Percentiles rank a stretch among this genome's conserved stretches.
Conservation (phyloP, 1,284 basidiomycete species). For the Naganishia sp. region DNA sequence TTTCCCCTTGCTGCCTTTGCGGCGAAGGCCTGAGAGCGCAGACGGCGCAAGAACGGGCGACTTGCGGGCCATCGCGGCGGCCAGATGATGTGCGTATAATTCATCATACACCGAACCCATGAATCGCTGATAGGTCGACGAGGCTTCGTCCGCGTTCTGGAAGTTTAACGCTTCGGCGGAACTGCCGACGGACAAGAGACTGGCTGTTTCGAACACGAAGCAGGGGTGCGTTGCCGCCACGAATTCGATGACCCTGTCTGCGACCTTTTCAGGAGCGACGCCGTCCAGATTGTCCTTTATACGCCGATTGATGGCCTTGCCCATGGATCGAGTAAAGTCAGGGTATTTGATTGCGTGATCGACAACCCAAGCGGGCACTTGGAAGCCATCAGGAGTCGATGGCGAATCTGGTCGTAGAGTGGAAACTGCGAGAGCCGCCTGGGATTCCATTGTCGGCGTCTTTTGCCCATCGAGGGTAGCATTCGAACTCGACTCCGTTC, state of each 20-base stretch:
- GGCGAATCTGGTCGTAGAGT: neutral
- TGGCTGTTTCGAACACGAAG: constrained; percentile 13
- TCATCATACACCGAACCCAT: constrained; percentile 65
- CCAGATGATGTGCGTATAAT: constrained; percentile 48
- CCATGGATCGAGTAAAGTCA: constrained; percentile 64
- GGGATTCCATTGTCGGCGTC: neutral
- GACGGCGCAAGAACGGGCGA: constrained; percentile 18
- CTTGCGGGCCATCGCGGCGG: neutral
- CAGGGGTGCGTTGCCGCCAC: constrained; percentile 39
- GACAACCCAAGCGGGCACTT: constrained; percentile 49
- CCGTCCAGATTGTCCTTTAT: constrained; percentile 60
- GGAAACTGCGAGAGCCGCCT: neutral
- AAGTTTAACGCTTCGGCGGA: constrained; percentile 37
- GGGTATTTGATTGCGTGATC: constrained; percentile 45
- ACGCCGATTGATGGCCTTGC: constrained; percentile 62
- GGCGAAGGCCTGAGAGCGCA: constrained; percentile 18
- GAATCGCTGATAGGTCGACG: constrained; percentile 71
- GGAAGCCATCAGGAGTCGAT: constrained; percentile 42
- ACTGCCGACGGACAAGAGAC: constrained; percentile 11
- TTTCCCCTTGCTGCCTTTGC: constrained; percentile 36
- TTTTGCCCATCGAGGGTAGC: neutral
- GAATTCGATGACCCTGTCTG: constrained; percentile 61
- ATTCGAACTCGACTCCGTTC: neutral
- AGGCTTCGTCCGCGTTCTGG: constrained; percentile 51
- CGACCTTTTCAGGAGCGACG: constrained; percentile 62